Conservation (phyloP, 805 yeast genomes). For the Wickerhamiella qilinensis region DNA sequence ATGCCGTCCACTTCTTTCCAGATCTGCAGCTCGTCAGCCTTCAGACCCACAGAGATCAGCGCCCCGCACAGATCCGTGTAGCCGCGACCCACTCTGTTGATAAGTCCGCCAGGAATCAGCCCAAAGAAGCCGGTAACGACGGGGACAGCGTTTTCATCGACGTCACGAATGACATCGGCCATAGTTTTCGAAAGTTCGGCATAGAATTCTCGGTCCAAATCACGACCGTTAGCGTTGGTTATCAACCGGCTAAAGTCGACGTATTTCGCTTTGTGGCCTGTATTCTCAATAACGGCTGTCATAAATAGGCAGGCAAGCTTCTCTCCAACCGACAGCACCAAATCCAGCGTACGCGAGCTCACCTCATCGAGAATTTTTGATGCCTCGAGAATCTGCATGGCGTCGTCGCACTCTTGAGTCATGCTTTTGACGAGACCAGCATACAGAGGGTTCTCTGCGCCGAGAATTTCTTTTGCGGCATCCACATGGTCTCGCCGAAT, state of each 20-base stretch:
- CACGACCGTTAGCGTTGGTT: conserved; percentile 29
- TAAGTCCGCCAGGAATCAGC: conserved; percentile 83
- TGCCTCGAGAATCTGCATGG: conserved; percentile 61
- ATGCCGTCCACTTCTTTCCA: conserved; percentile 99
- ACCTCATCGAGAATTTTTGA: conserved; percentile 86
- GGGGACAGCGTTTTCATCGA: conserved; percentile 39
- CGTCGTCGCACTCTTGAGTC: conserved; percentile 46
- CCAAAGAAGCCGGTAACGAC: conserved; percentile 96
- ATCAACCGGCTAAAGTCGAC: conserved; percentile 56
- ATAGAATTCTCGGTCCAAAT: conserved; percentile 48
- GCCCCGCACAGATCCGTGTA: conserved; percentile 98
- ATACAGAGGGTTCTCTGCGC: conserved; percentile 27
- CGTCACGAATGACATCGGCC: conserved; percentile 28
- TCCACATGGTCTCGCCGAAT: conserved; percentile 63
- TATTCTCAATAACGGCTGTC: conserved; percentile 70
- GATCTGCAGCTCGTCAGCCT: conserved; percentile 87
- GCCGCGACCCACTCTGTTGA: conserved; percentile 91
- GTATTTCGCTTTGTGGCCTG: conserved; percentile 61
- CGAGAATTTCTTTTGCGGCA: conserved; percentile 48
- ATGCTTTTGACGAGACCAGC: conserved; percentile 43
- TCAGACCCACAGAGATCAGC: conserved; percentile 77
- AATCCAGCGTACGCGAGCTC: conserved; percentile 71
- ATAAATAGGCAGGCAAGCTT: conserved; percentile 80
- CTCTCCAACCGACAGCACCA: conserved; percentile 88
- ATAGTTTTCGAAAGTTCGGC: conserved; percentile 32